Conservation (phyloP, 306 rosid genomes). For the Pterocarpus santalinus region DNA sequence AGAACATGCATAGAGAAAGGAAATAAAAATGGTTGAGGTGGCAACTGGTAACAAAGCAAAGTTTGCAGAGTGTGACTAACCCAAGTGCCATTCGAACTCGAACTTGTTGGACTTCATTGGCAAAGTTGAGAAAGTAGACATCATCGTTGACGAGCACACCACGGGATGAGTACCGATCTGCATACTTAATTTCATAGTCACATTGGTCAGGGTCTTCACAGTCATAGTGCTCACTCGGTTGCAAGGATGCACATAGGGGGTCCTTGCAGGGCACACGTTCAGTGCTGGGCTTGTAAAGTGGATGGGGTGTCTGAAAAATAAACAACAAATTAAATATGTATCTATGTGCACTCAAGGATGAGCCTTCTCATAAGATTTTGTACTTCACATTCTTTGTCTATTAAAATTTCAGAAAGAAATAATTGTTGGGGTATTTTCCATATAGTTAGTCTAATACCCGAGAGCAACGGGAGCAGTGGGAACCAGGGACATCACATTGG, state of each 20-base stretch:
- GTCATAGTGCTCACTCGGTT: conserved; percentile 54
- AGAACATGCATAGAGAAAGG: not conserved
- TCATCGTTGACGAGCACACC: conserved; percentile 81
- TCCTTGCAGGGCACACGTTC: conserved; percentile 80
- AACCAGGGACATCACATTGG: conserved; percentile 93
- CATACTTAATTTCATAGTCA: conserved; percentile 84
- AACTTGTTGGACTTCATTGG: conserved; percentile 62
- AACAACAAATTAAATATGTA: conserved; percentile 27
- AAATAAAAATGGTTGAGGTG: not conserved
- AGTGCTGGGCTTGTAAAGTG: conserved; percentile 72
- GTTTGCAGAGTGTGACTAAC: conserved; percentile 53
- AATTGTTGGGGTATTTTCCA: not conserved
- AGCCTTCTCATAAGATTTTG: not conserved
- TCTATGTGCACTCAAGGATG: not conserved
- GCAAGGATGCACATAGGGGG: conserved; percentile 76
- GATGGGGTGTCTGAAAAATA: conserved; percentile 78
- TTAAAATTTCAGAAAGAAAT: not conserved
- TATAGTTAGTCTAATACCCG: conserved; percentile 57
- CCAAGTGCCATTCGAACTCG: conserved; percentile 80
- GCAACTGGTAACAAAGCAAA: not conserved
- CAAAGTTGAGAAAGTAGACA: conserved; percentile 68
- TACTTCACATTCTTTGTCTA: conserved; percentile 23
- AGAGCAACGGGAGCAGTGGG: conserved; percentile 53
- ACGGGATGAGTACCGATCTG: conserved; percentile 82
- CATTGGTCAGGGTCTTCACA: conserved; percentile 81